Evolutionary conservation across 2,329 filamentous ascomycete genomes (phyloP).

Genomic region (Microdochium bolleyi): DNA sequence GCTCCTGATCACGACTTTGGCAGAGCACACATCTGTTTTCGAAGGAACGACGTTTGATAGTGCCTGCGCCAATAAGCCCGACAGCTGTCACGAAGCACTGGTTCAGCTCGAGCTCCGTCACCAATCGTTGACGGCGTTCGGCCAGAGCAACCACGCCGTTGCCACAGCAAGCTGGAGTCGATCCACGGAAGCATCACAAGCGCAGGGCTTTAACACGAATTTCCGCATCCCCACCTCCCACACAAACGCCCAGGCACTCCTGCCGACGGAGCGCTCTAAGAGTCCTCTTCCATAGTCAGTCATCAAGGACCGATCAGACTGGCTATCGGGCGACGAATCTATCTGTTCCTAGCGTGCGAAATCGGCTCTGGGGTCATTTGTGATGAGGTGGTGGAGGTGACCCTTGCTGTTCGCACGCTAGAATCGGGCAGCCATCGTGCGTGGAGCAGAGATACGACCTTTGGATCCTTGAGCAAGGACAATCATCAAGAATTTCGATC

Average conservation of each 20-base stretch:
- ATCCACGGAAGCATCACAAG: neutral
- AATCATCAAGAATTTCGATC: too few relatives aligned
- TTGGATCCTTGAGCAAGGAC: too few relatives aligned
- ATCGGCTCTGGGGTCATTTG: conserved; percentile 15
- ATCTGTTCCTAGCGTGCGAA: neutral
- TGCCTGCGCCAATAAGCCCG: too few relatives aligned
- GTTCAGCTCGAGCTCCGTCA: too few relatives aligned
- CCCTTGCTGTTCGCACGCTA: conserved; percentile 18
- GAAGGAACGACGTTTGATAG: too few relatives aligned
- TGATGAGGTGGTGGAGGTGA: conserved; percentile 25
- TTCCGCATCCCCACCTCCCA: neutral
- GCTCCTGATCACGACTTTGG: too few relatives aligned
- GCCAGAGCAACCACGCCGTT: too few relatives aligned
- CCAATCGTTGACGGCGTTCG: too few relatives aligned
- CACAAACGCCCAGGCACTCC: neutral
- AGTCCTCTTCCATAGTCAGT: neutral
- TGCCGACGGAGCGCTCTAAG: neutral
- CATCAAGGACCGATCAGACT: neutral
- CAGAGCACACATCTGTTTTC: too few relatives aligned
- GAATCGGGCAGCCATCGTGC: neutral
- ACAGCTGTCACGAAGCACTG: too few relatives aligned
- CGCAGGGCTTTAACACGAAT: neutral
- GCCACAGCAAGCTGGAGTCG: too few relatives aligned
- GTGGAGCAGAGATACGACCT: neutral
- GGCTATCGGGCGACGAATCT: neutral